Evolutionary conservation across 2,329 filamentous ascomycete species (phyloP), one percentile per base, ranked within the genome.

Genomic region (Calcarisporium arbuscula): DNA sequence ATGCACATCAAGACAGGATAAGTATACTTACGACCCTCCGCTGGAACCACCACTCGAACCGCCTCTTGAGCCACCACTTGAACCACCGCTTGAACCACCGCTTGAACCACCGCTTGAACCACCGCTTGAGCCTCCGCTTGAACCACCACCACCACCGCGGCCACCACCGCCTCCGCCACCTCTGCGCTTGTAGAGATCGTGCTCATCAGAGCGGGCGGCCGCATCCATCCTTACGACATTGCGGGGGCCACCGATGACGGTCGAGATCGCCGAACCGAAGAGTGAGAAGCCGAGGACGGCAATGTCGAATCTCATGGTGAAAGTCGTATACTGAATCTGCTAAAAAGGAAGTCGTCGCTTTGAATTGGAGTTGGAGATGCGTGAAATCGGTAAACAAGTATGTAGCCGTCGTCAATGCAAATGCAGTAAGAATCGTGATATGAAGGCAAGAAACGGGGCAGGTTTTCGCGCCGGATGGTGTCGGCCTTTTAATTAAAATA

Each of bases 111-210:
- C 43, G 14, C 18, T 30, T 28, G 22, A 25, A 16, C 45, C 31
- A 4, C 38, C 26, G n/a, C 51, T 37, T 17, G 48, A 40, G 8
- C 51, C 47, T 18, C 49, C 35, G 4, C 53, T 38, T 19, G 51
- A 32, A 3, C 54, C 40, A 11, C 58, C 47, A 18, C 58, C 47
- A 12, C 59, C 57, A 8, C 68, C 66, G 38, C 65, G 57, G 14
- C 66, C 62, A 31, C 72, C 70, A 9, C 70, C 59, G 8, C 72
- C 72, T 6, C 75, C 76, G 30, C 77, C 76, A 22, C 76, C 76
- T 47, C 73, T 73, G 43, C 77, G 67, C 62, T 77, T 79, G 61
- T 65, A 77, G 16, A 80, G 55, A 20, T 76, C 65, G 34, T 68
- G 54, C 34, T 56, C 49, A 19, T 58, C 47, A 18, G 42, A 34